A percentile compares a stretch with the other conserved stretches of the same genome.
phyloP scores from a whole-genome alignment of 257 asterid species.

The Capsicum chinense region DNA sequence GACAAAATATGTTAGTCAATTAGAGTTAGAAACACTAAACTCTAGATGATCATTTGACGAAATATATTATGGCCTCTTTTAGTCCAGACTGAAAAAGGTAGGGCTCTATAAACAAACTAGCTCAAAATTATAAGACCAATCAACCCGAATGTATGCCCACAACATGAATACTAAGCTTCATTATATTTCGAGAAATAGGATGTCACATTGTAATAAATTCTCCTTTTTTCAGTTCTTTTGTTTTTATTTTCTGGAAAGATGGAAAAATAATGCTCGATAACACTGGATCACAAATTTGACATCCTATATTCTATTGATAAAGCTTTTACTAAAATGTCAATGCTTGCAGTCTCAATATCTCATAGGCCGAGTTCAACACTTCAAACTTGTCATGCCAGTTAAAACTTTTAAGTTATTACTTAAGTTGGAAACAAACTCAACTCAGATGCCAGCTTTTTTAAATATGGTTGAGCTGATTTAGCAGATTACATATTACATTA shows the following conservation, averaged over 20 bases:
- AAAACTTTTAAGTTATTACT: not conserved
- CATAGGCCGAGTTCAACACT: not conserved
- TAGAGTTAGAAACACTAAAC: not conserved
- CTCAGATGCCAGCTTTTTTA: not conserved
- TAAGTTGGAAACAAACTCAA: conserved; percentile 8
- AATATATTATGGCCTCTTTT: not conserved
- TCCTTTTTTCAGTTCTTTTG: not conserved
- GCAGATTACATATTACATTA: not conserved
- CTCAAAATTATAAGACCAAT: not conserved
- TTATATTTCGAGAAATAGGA: not conserved
- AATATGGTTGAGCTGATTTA: not conserved
- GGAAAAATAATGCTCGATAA: not conserved
- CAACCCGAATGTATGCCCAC: not conserved
- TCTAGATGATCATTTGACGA: not conserved
- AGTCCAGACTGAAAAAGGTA: not conserved
- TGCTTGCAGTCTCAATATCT: not conserved
- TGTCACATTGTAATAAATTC: not conserved
- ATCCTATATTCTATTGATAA: not conserved
- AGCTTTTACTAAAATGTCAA: conserved; percentile 8
- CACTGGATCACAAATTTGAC: not conserved
- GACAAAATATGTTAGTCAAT: not conserved
- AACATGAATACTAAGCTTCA: not conserved
- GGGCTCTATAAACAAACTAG: conserved; percentile 1
- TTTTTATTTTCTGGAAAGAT: not conserved
- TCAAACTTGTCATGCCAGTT: not conserved